Evolutionary conservation across 306 rosid genomes (phyloP).

Genomic region (Betula pendula): DNA sequence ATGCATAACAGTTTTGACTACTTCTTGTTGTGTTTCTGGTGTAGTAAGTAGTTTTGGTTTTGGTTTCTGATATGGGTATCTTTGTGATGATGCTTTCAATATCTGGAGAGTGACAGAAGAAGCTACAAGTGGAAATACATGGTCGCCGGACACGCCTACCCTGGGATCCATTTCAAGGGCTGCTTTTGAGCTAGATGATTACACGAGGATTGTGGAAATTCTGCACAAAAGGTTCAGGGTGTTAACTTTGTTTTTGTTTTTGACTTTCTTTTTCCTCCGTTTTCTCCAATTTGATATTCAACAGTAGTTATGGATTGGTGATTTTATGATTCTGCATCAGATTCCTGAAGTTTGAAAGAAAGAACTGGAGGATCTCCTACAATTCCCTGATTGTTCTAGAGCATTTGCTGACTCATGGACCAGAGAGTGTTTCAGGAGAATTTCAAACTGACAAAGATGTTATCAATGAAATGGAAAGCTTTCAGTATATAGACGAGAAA

Average conservation of each 20-base stretch:
- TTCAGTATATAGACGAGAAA: constrained; percentile 67
- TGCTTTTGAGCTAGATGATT: constrained; percentile 96
- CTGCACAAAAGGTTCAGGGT: constrained; percentile 43
- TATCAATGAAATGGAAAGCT: constrained; percentile 54
- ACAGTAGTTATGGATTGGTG: not conserved
- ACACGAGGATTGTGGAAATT: constrained; percentile 57
- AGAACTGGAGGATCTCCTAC: constrained; percentile 81
- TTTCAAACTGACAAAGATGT: constrained; percentile 68
- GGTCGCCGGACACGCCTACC: constrained; percentile 64
- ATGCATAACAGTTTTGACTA: not conserved
- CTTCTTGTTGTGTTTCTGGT: constrained; percentile 11
- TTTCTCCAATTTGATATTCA: not conserved
- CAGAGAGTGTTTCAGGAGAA: constrained; percentile 79
- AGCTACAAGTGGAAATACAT: constrained; percentile 71
- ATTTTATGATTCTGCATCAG: constrained; percentile 38
- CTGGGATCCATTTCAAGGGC: constrained; percentile 82
- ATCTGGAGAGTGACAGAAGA: constrained; percentile 78
- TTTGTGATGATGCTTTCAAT: not conserved
- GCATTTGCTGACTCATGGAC: constrained; percentile 88
- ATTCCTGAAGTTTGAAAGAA: constrained; percentile 70
- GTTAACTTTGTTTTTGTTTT: not conserved
- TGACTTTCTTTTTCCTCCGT: not conserved
- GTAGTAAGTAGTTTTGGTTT: constrained; percentile 2
- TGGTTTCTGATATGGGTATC: constrained; percentile 16
- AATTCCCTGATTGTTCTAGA: constrained; percentile 75